These are phyloP conservation scores for Rostrohypoxylon terebratum DNA, from an alignment of 495 filamentous ascomycete genomes.

Conservation along the genomic window DNA sequence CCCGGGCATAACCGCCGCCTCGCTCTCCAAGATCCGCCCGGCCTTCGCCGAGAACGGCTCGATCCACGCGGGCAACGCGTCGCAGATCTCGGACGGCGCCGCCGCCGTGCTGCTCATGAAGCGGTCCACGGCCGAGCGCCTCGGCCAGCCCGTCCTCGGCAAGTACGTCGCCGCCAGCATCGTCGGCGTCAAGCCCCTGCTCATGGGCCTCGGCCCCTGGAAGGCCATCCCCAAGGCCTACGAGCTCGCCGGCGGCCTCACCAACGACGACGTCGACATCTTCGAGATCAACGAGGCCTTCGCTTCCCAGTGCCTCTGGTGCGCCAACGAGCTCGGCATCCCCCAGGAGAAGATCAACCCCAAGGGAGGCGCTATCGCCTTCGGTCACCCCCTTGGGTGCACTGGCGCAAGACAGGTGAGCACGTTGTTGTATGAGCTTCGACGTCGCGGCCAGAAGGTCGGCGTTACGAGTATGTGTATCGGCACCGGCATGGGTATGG, in stretches of 20 bases:
- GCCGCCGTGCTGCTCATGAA: constrained; percentile 97
- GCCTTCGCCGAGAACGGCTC: constrained; percentile 92
- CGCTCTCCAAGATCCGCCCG: constrained; percentile 86
- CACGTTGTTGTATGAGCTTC: constrained; percentile 89
- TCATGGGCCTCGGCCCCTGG: constrained; percentile 97
- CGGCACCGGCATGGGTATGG: constrained; percentile 98
- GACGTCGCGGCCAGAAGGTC: constrained; percentile 81
- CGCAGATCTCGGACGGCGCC: constrained; percentile 94
- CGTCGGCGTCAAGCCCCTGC: constrained; percentile 88
- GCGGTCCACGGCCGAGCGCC: constrained; percentile 86
- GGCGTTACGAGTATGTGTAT: constrained; percentile 97
- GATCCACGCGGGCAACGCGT: constrained; percentile 96
- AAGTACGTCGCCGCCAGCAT: constrained; percentile 88
- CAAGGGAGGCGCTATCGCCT: constrained; percentile 98
- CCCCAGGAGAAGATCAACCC: constrained; percentile 90
- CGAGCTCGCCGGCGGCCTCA: constrained; percentile 80
- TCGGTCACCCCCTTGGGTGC: constrained; percentile 95
- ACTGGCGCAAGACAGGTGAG: constrained; percentile 94
- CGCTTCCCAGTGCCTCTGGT: constrained; percentile 94
- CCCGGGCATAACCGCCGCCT: constrained; percentile 85
- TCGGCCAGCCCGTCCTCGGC: constrained; percentile 86
- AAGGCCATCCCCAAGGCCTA: constrained; percentile 94
- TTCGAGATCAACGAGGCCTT: constrained; percentile 99
- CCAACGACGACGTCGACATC: constrained; percentile 92
- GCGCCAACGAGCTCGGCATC: constrained; percentile 86